Evolutionary conservation across 305 asterid genomes (phyloP), one percentile per base, ranked within the genome.

Genomic region (Fraxinus ornus): DNA sequence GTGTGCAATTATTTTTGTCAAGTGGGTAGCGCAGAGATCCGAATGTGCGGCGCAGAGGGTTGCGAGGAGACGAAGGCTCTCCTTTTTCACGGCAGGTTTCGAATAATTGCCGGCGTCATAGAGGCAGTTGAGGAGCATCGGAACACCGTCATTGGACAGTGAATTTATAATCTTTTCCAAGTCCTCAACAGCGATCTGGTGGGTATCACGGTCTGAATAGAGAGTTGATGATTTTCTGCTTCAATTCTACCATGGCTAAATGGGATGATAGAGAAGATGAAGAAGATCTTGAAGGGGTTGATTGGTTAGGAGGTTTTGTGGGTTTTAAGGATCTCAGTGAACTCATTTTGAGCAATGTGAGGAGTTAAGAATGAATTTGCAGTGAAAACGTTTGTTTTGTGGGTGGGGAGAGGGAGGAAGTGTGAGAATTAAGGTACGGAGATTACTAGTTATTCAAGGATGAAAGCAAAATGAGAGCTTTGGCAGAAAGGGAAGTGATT

Each of bases 111-210:
- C 78, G 84, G 98, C 96, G 80, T 97, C 98, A 91, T 91, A 95
- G 15, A 97, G 95, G 87, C 98, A 93, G 88, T 93, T 97, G 79
- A 97, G 94, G 10, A 97, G 91, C 95, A 95, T 92, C 7, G 98
- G 86, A 82, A 97, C 90, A 81, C 98, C 95, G 83, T 97, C 99
- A 82, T 88, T 93, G 0, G 98, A 85, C 39, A 93, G 91, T 75
- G 97, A 85, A 17, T 90, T 92, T 81, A 93, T 93, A 81, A 95
- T 91, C 84, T 91, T 93, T 81, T 93, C 96, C 28, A 97, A 94
- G 88, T 97, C 99, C 70, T 97, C 97, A 32, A 97, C 90, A 37
- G 98, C 99, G 94, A 97, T 97, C 92, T 95, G 97, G 88, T 97
- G 99, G 41, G 99, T 97, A 85, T 97, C 99, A 52, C 98, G 90